Evolutionary conservation across 1,139 yeast species (phyloP), one percentile per base, ranked within the genome.

Genomic region (Kurtzmaniella quercitrusa): DNA sequence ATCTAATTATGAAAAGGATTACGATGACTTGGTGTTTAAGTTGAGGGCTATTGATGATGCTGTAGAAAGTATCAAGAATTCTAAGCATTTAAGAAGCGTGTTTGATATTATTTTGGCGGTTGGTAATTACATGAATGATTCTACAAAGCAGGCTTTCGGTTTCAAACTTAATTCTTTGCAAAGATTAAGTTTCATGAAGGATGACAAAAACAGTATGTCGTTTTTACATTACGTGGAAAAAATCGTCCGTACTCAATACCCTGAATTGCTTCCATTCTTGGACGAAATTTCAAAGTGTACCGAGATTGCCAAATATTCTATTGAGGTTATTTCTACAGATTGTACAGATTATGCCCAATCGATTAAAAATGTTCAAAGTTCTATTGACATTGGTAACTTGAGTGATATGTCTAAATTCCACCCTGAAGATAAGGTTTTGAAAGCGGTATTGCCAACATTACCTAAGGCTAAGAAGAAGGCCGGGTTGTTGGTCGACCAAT

Each of bases 121-220:
- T 42, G 95, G 95, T 65, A 86, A 86, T 57, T 86, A 79, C 56
- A 85, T 86, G 94, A 86, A 86, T 57, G 91, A 85, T 55, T 70
- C 82, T 7, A 75, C 88, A 1, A 85, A 85, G 52, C 91, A 85
- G 59, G 93, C 94, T 0, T 82, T 77, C 51, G 95, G 95, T 43
- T 86, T 86, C 67, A 85, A 82, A 55, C 73, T 85, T 54, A 76
- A 81, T 45, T 84, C 94, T 1, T 73, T 86, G 47, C 94, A 83
- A 59, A 68, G 94, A 57, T 71, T 86, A 49, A 79, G 85, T 38
- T 85, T 85, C 54, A 80, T 85, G 71, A 86, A 86, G 52, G 93
- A 85, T 59, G 84, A 82, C 45, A 83, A 82, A 53, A 85, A 85
- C 58, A 80, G 85, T 50, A 82, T 82, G 81, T 82, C 93, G 0